Percentiles rank a stretch among this genome's conserved stretches.
Conservation (phyloP, 257 asterid genomes). For the Prunella vulgaris region DNA sequence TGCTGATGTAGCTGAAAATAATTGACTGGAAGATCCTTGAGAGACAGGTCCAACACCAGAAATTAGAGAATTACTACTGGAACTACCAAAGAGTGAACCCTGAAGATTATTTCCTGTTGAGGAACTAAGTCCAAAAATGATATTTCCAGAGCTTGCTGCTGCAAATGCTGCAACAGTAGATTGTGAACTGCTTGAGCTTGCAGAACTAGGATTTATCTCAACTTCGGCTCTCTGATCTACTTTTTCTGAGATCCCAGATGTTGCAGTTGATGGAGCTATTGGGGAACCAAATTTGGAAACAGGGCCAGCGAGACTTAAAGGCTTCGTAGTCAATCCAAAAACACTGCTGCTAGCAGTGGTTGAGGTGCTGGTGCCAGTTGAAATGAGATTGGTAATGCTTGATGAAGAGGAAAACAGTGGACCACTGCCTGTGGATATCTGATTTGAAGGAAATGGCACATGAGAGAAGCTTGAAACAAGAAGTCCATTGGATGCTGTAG, state of each 20-base stretch:
- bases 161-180: slow-evolving; percentile 30
- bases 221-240: slow-evolving; percentile 17
- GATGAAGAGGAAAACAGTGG: slow-evolving; percentile 31
- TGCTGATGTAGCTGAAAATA: slow-evolving; percentile 28
- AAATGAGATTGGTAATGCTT: slow-evolving; percentile 18
- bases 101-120: slow-evolving; percentile 31
- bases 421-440: slow-evolving; percentile 29
- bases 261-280: slow-evolving; percentile 21
- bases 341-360: slow-evolving; percentile 26
- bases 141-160: slow-evolving; percentile 33
- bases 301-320: slow-evolving; percentile 27
- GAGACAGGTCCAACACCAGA: slow-evolving; percentile 23
- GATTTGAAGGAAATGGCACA: slow-evolving; percentile 31
- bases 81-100: slow-evolving; percentile 34
- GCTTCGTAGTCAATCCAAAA: slow-evolving; percentile 32
- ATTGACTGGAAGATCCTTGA: slow-evolving; percentile 29
- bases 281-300: slow-evolving; percentile 36
- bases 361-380: slow-evolving; percentile 30
- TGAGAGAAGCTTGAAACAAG: slow-evolving; percentile 25
- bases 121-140: slow-evolving; percentile 32
- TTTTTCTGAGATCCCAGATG: slow-evolving; percentile 27
- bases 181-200: slow-evolving; percentile 22
- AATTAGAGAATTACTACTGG: slow-evolving; percentile 26
- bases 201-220: slow-evolving; percentile 30
- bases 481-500: slow-evolving; percentile 36